A percentile compares a stretch with the other conserved stretches of the same genome.
phyloP scores from a whole-genome alignment of 768 basidiomycete genomes.

The Rhodotorula kratochvilovae region DNA sequence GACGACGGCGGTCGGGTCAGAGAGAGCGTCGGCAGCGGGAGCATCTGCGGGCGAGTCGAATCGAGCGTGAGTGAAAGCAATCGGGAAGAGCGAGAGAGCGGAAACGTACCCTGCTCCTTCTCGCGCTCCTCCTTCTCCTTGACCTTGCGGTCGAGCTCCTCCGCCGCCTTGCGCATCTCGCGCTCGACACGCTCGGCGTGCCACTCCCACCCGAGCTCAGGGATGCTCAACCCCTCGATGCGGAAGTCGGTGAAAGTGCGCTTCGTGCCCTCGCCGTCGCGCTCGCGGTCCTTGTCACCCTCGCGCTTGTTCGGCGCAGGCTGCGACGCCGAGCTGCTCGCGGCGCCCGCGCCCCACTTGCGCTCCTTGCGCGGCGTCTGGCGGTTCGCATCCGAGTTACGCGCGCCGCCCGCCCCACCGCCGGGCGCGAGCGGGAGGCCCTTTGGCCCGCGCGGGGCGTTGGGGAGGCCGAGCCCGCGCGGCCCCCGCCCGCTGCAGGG shows the following conservation, averaged over 20 bases:
- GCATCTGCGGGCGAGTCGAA: neutral
- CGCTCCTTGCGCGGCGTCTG: conserved; percentile 27
- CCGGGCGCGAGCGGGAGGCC: neutral
- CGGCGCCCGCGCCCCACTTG: conserved; percentile 14
- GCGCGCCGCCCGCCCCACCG: neutral
- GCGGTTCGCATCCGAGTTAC: neutral
- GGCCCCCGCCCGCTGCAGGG: neutral
- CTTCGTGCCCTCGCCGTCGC: conserved; percentile 46
- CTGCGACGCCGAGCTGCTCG: neutral
- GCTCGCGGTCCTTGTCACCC: conserved; percentile 42
- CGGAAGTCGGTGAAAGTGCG: conserved; percentile 97
- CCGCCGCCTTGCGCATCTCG: conserved; percentile 21
- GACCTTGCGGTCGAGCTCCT: conserved; percentile 15
- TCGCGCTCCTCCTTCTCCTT: conserved; percentile 7
- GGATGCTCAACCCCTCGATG: conserved; percentile 82
- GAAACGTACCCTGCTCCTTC: neutral
- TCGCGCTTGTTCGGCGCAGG: conserved; percentile 22
- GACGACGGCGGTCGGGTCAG: neutral
- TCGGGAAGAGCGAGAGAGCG: neutral
- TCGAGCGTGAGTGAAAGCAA: neutral
- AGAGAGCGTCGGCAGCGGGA: neutral
- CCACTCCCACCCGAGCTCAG: conserved; percentile 81
- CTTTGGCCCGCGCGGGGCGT: conserved; percentile 33
- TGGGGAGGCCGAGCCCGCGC: neutral
- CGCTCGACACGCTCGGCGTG: conserved; percentile 32